A percentile compares a stretch with the other conserved stretches of the same genome.
phyloP scores from a whole-genome alignment of 208 protist species.

The Wallacemonas rigidus region DNA sequence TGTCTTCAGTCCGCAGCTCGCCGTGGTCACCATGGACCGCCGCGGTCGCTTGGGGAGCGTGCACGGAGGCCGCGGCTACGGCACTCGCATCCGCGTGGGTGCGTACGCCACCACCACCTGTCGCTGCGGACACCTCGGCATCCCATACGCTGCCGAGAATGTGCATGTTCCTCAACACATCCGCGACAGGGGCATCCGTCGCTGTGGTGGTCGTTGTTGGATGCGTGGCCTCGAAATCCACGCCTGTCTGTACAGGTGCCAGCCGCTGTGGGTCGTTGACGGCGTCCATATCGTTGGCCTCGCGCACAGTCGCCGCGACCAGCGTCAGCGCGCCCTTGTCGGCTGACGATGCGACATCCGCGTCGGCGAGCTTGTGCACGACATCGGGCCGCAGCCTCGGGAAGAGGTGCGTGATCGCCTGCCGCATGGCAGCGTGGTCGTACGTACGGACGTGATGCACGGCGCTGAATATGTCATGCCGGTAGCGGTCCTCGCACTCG shows the following conservation, averaged over 20 bases:
- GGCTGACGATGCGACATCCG: conserved; percentile 27
- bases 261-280: conserved; percentile 1
- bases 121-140: conserved; percentile 19
- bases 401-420: conserved; percentile 57
- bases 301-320: conserved; percentile 16
- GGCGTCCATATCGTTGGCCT: neutral
- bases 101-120: neutral
- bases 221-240: conserved; percentile 4
- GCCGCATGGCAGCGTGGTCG: conserved; percentile 40
- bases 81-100: conserved; percentile 13
- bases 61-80: neutral
- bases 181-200: conserved; percentile 5
- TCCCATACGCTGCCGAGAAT: conserved; percentile 44
- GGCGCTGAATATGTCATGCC: conserved; percentile 23
- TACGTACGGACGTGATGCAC: conserved; percentile 35
- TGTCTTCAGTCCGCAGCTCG: neutral
- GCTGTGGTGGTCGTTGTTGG: conserved; percentile 3
- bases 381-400: conserved; percentile 51
- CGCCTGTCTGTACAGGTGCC: conserved; percentile 18
- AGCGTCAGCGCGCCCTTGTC: conserved; percentile 9
- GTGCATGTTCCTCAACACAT: conserved; percentile 37
- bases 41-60: too few species aligned
- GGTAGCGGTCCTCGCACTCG: conserved; percentile 52
- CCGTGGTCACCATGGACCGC: too few species aligned
- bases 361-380: conserved; percentile 56